Percentiles rank a stretch among this genome's conserved stretches.
phyloP scores from a whole-genome alignment of 768 basidiomycete species.

The Cystobasidium tubakii region DNA sequence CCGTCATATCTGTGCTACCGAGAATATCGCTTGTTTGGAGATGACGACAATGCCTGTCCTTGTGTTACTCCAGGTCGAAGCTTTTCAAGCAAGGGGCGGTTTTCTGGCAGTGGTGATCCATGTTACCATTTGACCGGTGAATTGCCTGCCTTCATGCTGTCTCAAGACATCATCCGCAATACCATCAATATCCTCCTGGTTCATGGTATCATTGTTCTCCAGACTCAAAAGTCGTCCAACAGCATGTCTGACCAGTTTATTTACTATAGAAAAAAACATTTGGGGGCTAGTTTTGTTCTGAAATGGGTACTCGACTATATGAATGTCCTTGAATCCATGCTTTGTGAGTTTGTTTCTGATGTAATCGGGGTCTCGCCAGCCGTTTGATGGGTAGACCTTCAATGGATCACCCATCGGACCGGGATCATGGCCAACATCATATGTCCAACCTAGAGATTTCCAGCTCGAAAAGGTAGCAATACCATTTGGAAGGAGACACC shows the following conservation, averaged over 20 bases:
- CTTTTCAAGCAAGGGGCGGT: background rate
- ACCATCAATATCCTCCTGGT: background rate
- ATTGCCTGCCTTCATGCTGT: background rate
- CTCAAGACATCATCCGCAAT: background rate
- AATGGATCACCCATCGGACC: background rate
- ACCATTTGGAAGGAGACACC: slow-evolving; percentile 6
- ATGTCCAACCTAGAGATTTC: slow-evolving; percentile 1
- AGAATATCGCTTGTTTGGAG: too few relatives aligned
- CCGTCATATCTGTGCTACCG: too few relatives aligned
- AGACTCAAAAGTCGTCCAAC: background rate
- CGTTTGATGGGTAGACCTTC: background rate
- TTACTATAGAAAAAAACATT: background rate
- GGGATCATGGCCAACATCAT: background rate
- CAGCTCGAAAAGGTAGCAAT: background rate
- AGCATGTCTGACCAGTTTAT: background rate
- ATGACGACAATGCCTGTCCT: too few relatives aligned
- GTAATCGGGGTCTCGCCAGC: slow-evolving; percentile 1
- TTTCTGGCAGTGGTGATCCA: slow-evolving; percentile 1
- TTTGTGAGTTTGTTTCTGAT: background rate
- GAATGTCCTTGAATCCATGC: background rate
- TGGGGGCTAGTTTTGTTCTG: background rate
- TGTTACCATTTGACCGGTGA: background rate
- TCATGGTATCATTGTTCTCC: background rate
- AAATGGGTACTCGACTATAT: background rate
- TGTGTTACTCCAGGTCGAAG: too few relatives aligned